Percentiles rank a stretch among this genome's conserved stretches.
Evolutionary conservation across 2,329 filamentous ascomycete genomes (phyloP).

Genomic region (Xylariaceae sp.): DNA sequence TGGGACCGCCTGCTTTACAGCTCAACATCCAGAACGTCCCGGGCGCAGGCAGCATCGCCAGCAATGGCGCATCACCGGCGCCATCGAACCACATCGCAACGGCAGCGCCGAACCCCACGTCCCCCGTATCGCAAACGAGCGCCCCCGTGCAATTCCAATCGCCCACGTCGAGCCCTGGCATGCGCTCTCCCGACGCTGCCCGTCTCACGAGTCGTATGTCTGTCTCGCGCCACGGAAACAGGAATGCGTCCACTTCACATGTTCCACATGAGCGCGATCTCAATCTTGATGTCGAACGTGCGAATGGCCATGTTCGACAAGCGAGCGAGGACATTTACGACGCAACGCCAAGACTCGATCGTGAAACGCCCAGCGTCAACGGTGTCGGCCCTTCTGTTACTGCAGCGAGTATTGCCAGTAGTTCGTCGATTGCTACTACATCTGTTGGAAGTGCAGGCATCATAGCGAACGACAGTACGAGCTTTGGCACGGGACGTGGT

Average conservation of each 20-base stretch:
- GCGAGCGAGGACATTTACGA: conserved; percentile 30
- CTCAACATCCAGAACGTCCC: not conserved
- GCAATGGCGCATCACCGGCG: conserved; percentile 5
- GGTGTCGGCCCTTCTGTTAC: conserved; percentile 3
- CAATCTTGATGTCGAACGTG: conserved; percentile 27
- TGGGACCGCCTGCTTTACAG: conserved; percentile 8
- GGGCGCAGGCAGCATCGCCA: conserved; percentile 2
- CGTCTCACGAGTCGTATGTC: conserved; percentile 27
- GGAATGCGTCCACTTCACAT: conserved; percentile 10
- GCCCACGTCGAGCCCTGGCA: conserved; percentile 3
- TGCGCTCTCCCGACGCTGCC: conserved; percentile 11
- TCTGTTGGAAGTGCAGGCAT: no score
- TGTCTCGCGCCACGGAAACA: conserved; percentile 8
- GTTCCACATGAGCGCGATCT: conserved; percentile 19
- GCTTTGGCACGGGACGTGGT: no score
- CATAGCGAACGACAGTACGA: not conserved
- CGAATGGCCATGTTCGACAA: conserved; percentile 21
- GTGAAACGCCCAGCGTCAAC: not conserved
- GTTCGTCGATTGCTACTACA: not conserved
- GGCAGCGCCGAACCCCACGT: not conserved
- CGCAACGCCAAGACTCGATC: conserved; percentile 26
- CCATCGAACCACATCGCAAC: conserved; percentile 5
- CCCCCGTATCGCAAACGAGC: conserved; percentile 3
- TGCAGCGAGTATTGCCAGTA: not conserved
- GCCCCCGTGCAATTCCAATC: not conserved